Evolutionary conservation across 176 grass and related monocot genomes (phyloP), one percentile per base, ranked within the genome.

Genomic region (Musa beccarii): DNA sequence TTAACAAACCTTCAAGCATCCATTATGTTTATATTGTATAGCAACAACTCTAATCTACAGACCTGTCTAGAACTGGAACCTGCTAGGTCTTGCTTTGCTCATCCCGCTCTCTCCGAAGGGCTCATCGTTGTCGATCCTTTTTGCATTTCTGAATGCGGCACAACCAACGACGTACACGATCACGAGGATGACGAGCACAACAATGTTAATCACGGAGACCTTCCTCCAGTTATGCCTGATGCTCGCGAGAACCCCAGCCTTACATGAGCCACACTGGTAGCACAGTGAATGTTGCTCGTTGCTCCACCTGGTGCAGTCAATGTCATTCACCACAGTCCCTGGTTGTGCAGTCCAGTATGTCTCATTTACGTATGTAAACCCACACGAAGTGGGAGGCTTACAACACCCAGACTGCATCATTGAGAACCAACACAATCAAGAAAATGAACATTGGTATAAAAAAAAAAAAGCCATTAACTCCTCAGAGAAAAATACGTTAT

Each of bases 211-310:
- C 43, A 99, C 55, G 5, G 95, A 92, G 0, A 88, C 90, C 84
- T 98, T 99, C 76, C 95, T 88, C 95, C 95, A 99, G 82, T 88
- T 99, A 75, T 83, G 88, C 82, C 87, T 91, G 80, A 94, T 92
- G 73, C 86, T 79, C 0, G 90, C 90, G 1, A 94, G 88, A 75
- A 99, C 90, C 11, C 96, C 88, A 0, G 91, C 96, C 78, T 99
- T 99, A 84, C 96, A 99, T 1, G 96, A 94, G 83, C 89, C 76
- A 0, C 95, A 99, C 16, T 68, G 52, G 16, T 84, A 89, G 88
- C 96, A 99, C 0, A 99, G 79, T 21, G 16, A 56, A 65, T 86
- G 86, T 73, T 94, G 96, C 74, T 94, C 81, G 19, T 92, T 95
- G 84, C 15, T 99, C 95, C 96, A 99, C 52, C 1, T 85, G 26